Percentiles rank a stretch among this genome's conserved stretches.
These are phyloP conservation scores for Sporothrix sp. DNA, from an alignment of 2,329 filamentous ascomycete genomes.

Conservation along the genomic window DNA sequence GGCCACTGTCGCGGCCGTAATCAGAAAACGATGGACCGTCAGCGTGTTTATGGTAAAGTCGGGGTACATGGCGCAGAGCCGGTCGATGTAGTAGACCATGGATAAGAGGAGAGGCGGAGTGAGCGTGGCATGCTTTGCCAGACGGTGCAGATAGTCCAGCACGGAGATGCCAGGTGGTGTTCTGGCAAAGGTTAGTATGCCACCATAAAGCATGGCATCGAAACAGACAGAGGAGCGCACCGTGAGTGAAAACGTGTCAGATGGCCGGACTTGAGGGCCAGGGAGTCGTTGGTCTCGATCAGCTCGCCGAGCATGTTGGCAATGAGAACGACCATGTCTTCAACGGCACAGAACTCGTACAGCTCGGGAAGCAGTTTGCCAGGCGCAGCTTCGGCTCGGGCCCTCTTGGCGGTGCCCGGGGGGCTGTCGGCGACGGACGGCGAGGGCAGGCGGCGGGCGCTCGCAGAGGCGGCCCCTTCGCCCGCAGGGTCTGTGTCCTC, in stretches of 20 bases:
- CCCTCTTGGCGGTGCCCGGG: conserved; percentile 39
- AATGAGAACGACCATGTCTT: conserved; percentile 83
- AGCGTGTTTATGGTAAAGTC: conserved; percentile 94
- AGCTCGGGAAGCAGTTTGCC: conserved; percentile 55
- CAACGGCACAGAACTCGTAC: conserved; percentile 74
- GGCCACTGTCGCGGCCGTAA: conserved; percentile 89
- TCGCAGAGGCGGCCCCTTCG: conserved; percentile 10
- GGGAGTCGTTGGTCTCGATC: conserved; percentile 82
- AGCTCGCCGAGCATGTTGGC: conserved; percentile 93
- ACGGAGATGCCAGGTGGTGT: conserved; percentile 85
- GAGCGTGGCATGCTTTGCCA: conserved; percentile 88
- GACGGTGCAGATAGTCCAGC: conserved; percentile 80
- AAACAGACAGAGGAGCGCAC: conserved; percentile 32
- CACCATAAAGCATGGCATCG: too few species aligned
- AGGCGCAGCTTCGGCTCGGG: conserved; percentile 39
- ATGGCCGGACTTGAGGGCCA: conserved; percentile 74
- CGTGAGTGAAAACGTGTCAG: conserved; percentile 93
- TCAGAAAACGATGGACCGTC: conserved; percentile 94
- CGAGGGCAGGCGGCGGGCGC: conserved; percentile 17
- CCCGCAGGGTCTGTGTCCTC: conserved; percentile 15
- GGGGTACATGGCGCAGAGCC: conserved; percentile 81
- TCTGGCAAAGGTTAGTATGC: conserved; percentile 23
- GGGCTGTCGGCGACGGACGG: conserved; percentile 15
- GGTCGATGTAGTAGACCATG: conserved; percentile 98
- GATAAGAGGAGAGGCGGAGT: conserved; percentile 89